Evolutionary conservation across 1,139 yeast genomes (phyloP), one percentile per base, ranked within the genome.

Genomic region (Tardiomyces digboiensis): DNA sequence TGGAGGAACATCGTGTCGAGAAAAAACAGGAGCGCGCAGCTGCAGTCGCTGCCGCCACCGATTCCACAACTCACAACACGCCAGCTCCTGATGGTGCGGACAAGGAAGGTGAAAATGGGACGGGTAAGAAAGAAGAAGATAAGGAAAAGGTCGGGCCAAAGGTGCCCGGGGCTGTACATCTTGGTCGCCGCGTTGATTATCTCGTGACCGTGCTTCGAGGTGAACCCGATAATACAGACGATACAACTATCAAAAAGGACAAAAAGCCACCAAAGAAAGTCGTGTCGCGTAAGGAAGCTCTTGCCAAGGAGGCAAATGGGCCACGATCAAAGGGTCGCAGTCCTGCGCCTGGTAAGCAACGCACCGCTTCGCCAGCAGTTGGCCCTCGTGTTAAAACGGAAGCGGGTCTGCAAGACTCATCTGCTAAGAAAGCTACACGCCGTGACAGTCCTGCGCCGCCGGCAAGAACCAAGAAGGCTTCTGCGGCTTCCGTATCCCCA

Each of bases 161-260:
- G 55, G 84, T 82, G 10, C 99, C 99, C 1, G 95, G 94, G 6
- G 76, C 97, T 2, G 93, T 91, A 10, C 99, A 91, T 64, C 70
- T 93, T 43, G 89, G 88, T n/a, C 78, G 99, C 62, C 77, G 99
- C 57, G 82, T 86, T 2, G 98, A 93, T 60, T 91, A 89, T 56
- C 71, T 91, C 54, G 74, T 89, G 39, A 67, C 80, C 2, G 79
- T 86, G 22, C 65, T 91, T 52, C 75, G 75, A 47, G 64, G 55
- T 2, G 87, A 76, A 19, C 74, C 39, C 39, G 55, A 47, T 44
- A 41, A 40, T 49, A 49, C 12, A 5, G 33, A 26, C 8, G 33
- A 26, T 26, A 16, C 10, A n/a, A n/a, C n/a, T n/a, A n/a, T n/a
- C n/a, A 26, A 26, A 16, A 26, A 26, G 10, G 33, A 26, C 14